Percentiles rank a stretch among this genome's conserved stretches.
These are phyloP conservation scores for Chlorophyllum brunneum DNA, from an alignment of 768 basidiomycete genomes.

Conservation along the genomic window DNA sequence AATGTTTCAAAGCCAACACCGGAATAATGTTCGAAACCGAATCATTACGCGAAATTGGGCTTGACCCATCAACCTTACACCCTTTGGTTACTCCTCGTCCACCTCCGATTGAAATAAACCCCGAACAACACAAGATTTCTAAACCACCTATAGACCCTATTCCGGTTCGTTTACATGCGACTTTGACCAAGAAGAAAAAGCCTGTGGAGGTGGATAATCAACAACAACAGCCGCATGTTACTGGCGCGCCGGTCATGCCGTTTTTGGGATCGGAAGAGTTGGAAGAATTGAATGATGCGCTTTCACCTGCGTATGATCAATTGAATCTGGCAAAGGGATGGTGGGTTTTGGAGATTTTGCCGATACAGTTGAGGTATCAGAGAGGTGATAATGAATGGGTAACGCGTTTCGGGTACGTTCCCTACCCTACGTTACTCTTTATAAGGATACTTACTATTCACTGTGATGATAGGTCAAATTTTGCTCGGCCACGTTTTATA, in stretches of 20 bases:
- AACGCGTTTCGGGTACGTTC: conserved; percentile 28
- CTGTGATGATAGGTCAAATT: conserved; percentile 27
- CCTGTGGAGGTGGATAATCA: conserved; percentile 16
- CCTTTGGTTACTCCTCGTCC: conserved; percentile 36
- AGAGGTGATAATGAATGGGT: conserved; percentile 33
- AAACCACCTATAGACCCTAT: conserved; percentile 22
- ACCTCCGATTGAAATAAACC: conserved; percentile 24
- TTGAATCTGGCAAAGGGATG: conserved; percentile 42
- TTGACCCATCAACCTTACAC: conserved; percentile 46
- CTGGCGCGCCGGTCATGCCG: conserved; percentile 8
- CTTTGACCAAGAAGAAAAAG: conserved; percentile 20
- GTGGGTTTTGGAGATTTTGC: conserved; percentile 69
- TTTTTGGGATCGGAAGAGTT: conserved; percentile 47
- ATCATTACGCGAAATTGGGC: conserved; percentile 41
- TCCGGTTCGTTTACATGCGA: conserved; percentile 19
- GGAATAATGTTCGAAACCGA: conserved; percentile 59
- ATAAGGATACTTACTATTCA: not conserved
- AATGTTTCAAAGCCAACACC: conserved; percentile 56
- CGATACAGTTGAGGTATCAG: conserved; percentile 37
- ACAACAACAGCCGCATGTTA: conserved; percentile 13
- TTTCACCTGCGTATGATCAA: conserved; percentile 58
- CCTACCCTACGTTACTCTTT: not conserved
- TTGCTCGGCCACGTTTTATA: conserved; percentile 34
- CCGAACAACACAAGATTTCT: conserved; percentile 20
- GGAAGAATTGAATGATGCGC: conserved; percentile 59